A percentile compares a stretch with the other conserved stretches of the same genome.
Conservation (phyloP, 768 basidiomycete genomes). For the Termitomyces sp. region DNA sequence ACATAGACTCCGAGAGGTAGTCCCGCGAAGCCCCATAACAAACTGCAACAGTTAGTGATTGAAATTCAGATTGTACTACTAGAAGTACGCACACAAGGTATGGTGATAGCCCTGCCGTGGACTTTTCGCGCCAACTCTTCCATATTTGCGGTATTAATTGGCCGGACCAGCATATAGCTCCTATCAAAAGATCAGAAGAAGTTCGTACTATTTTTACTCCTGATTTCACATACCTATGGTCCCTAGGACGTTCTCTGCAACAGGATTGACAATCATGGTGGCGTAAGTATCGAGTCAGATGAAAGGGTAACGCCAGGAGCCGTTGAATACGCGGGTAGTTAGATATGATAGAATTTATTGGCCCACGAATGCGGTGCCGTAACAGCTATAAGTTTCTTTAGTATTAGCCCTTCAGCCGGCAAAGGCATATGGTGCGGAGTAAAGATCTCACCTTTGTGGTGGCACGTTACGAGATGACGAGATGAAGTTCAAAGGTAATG, state of each 20-base stretch:
- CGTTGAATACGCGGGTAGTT: neutral
- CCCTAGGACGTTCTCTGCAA: conserved; percentile 66
- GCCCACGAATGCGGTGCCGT: too few species aligned
- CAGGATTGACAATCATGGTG: conserved; percentile 43
- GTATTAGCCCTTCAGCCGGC: too few species aligned
- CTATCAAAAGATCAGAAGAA: conserved; percentile 25
- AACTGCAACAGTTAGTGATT: conserved; percentile 25
- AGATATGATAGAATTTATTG: neutral
- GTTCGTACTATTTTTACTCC: neutral
- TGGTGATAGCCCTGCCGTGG: conserved; percentile 65
- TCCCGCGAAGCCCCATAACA: conserved; percentile 60
- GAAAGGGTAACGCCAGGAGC: neutral
- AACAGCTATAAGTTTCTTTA: too few species aligned
- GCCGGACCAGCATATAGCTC: conserved; percentile 63
- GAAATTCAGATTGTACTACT: too few species aligned
- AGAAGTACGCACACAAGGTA: conserved; percentile 52
- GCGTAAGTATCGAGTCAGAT: neutral
- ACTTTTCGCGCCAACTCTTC: conserved; percentile 69
- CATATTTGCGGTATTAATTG: conserved; percentile 71
- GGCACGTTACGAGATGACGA: neutral
- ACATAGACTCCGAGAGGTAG: conserved; percentile 67
- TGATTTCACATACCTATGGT: conserved; percentile 50
- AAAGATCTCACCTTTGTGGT: too few species aligned
- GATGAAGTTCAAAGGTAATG: too few species aligned
- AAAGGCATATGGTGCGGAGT: too few species aligned